Conservation (phyloP, 306 rosid genomes). For the Lathyrus sativus region DNA sequence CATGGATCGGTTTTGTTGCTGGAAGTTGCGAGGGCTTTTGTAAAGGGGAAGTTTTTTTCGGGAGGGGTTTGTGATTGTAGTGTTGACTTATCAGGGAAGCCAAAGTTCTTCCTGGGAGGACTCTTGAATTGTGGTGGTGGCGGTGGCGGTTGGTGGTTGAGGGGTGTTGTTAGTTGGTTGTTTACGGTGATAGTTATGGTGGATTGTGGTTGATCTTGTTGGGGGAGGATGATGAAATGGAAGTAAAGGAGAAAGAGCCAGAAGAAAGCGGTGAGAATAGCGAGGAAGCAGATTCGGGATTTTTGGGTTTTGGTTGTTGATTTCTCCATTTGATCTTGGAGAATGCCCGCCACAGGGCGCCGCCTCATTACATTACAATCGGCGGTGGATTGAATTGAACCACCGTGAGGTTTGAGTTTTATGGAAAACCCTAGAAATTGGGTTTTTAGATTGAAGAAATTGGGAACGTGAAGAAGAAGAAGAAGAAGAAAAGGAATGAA, state of each 20-base stretch:
- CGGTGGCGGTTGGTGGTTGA: neutral
- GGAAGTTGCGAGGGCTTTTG: conserved; percentile 58
- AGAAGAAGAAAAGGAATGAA: neutral
- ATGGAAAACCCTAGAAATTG: conserved; percentile 26
- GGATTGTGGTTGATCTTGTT: conserved; percentile 42
- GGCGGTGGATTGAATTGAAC: conserved; percentile 5
- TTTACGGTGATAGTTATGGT: conserved; percentile 4
- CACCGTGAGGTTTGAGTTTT: neutral
- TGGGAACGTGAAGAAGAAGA: neutral
- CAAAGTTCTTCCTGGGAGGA: conserved; percentile 28
- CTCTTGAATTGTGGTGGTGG: neutral
- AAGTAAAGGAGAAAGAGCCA: conserved; percentile 81
- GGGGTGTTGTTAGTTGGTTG: too few species aligned
- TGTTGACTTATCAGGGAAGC: neutral
- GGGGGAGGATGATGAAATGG: conserved; percentile 69
- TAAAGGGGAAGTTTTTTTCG: conserved; percentile 49
- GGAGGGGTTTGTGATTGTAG: conserved; percentile 4
- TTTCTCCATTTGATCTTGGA: conserved; percentile 74
- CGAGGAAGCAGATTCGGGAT: conserved; percentile 67
- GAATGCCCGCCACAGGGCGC: conserved; percentile 61
- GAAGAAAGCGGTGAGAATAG: conserved; percentile 67
- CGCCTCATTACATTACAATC: conserved; percentile 67
- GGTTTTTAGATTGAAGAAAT: neutral
- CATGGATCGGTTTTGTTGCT: conserved; percentile 83
- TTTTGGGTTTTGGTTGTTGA: conserved; percentile 54